These are phyloP conservation scores for Sugiyamaella valdiviana DNA, from an alignment of 805 yeast genomes.

Conservation along the genomic window DNA sequence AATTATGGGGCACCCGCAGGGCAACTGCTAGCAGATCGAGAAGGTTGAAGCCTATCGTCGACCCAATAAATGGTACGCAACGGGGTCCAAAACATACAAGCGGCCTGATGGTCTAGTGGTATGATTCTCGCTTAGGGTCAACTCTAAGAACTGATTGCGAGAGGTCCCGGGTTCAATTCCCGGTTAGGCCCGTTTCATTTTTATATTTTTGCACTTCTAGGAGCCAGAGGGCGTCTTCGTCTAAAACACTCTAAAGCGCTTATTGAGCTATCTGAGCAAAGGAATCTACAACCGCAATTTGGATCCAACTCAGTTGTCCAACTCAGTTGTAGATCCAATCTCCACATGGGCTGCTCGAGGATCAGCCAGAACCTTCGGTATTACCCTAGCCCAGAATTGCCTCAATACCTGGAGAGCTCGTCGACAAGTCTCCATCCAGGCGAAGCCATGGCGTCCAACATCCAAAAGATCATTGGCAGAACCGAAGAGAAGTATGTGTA, in stretches of 20 bases:
- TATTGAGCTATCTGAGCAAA: no score
- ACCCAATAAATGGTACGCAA: neutral
- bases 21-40: no score
- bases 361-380: neutral
- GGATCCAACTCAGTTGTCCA: no score
- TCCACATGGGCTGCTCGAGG: no score
- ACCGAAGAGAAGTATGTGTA: conserved; percentile 20
- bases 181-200: neutral
- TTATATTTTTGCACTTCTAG: neutral
- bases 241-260: no score
- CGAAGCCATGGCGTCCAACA: conserved; percentile 6
- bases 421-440: no score
- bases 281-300: no score
- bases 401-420: neutral
- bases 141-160: neutral
- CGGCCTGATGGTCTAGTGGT: neutral
- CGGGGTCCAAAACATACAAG: neutral
- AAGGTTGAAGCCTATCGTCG: no score
- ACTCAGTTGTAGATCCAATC: no score
- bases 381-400: neutral
- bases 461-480: conserved; percentile 19
- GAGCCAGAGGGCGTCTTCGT: no score
- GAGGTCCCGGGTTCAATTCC: neutral
- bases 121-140: neutral
- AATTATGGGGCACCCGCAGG: no score